Evolutionary conservation across 805 yeast genomes (phyloP).

Genomic region (Kodamaea laetipori): DNA sequence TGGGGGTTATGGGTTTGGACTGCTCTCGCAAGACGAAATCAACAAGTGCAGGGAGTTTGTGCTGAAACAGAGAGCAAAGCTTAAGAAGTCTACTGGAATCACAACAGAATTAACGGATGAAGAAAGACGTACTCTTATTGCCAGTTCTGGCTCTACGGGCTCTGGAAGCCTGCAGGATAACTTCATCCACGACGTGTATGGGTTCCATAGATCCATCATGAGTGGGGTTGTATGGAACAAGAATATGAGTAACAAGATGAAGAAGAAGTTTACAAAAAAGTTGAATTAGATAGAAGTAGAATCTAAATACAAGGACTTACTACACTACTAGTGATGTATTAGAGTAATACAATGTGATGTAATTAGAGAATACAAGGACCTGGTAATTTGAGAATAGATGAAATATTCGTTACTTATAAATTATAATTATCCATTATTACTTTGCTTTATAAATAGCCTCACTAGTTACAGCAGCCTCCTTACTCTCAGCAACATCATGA

Average conservation of each 20-base stretch:
- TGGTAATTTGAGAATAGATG: too few relatives aligned
- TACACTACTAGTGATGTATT: not conserved
- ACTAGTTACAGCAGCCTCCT: slow-evolving; percentile 52
- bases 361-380: too few relatives aligned
- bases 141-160: slow-evolving; percentile 15
- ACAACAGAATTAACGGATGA: slow-evolving; percentile 41
- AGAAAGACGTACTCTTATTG: slow-evolving; percentile 36
- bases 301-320: not conserved
- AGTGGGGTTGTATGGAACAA: slow-evolving; percentile 67
- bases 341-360: too few relatives aligned
- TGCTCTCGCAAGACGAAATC: slow-evolving; percentile 80
- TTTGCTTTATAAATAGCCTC: slow-evolving; percentile 65
- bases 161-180: slow-evolving; percentile 23
- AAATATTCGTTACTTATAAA: too few relatives aligned
- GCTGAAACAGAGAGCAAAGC: slow-evolving; percentile 54
- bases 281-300: not conserved
- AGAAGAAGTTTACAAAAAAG: slow-evolving; percentile 27
- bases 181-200: slow-evolving; percentile 46
- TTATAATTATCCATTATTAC: too few relatives aligned
- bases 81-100: slow-evolving; percentile 31
- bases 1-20: slow-evolving; percentile 65
- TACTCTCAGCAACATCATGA: slow-evolving; percentile 71
- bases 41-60: slow-evolving; percentile 78
- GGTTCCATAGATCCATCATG: slow-evolving; percentile 46
- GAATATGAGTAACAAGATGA: slow-evolving; percentile 57